These are phyloP conservation scores for Stephanodiscus triporus DNA, from an alignment of 108 stramenopile species.

Conservation along the genomic window DNA sequence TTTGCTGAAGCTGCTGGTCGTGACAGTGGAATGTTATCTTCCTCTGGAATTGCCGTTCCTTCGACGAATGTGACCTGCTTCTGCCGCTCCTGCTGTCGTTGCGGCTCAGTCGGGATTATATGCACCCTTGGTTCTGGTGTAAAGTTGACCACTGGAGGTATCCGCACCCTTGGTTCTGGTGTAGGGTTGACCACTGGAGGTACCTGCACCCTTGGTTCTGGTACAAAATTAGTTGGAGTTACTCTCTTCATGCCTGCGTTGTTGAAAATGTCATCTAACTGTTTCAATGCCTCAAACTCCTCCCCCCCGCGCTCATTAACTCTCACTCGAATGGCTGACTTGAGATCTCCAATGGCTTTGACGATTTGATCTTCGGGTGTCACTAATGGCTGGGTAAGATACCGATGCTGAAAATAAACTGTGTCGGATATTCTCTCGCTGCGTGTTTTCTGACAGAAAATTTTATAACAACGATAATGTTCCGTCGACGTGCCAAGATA, in stretches of 20 bases:
- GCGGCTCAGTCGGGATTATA: no score
- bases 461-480: conserved; percentile 22
- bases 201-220: not conserved
- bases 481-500: conserved; percentile 18
- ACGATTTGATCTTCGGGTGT: conserved; percentile 22
- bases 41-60: no score
- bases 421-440: conserved; percentile 28
- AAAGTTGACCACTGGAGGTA: not conserved
- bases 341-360: no score
- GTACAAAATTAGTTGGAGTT: not conserved
- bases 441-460: conserved; percentile 19
- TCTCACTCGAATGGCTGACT: no score
- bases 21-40: no score
- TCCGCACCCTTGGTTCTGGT: no score
- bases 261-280: not conserved
- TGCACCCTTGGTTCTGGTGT: no score
- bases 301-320: no score
- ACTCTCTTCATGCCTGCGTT: not conserved
- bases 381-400: conserved; percentile 27
- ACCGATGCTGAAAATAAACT: conserved; percentile 26
- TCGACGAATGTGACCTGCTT: no score
- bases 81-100: no score
- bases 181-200: not conserved
- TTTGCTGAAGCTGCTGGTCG: no score
- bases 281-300: no score